Evolutionary conservation across 2,329 filamentous ascomycete species (phyloP).

Genomic region (Chaetomium strumarium): DNA sequence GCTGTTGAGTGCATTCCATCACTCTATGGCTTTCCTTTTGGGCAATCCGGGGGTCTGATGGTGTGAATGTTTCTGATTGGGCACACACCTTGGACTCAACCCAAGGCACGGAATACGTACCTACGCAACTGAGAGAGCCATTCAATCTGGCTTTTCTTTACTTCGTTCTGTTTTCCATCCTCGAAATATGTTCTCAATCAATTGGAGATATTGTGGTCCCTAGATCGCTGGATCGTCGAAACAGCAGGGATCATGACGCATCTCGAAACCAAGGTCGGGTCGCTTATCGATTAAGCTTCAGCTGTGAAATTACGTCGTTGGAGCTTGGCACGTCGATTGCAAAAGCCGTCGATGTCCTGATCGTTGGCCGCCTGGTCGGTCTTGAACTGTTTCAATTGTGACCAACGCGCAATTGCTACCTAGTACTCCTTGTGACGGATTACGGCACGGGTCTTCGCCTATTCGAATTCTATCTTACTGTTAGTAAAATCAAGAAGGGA

Average conservation of each 20-base stretch:
- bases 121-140: no score
- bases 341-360: neutral
- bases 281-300: neutral
- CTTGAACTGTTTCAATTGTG: constrained; percentile 2
- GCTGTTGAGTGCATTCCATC: no score
- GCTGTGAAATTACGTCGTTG: neutral
- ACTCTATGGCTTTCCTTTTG: no score
- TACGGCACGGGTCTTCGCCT: constrained; percentile 1
- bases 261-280: neutral
- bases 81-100: no score
- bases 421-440: neutral
- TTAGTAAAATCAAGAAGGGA: neutral
- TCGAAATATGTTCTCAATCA: no score
- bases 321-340: neutral
- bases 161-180: no score
- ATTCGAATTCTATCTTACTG: no score
- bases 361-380: neutral
- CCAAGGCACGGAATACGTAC: no score
- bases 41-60: no score
- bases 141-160: no score
- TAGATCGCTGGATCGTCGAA: neutral
- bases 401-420: constrained; percentile 1
- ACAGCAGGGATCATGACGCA: constrained; percentile 5
- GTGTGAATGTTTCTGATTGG: no score
- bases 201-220: neutral